phyloP scores from a whole-genome alignment of 2,329 filamentous ascomycete species.

The Beauveria medogensis region DNA sequence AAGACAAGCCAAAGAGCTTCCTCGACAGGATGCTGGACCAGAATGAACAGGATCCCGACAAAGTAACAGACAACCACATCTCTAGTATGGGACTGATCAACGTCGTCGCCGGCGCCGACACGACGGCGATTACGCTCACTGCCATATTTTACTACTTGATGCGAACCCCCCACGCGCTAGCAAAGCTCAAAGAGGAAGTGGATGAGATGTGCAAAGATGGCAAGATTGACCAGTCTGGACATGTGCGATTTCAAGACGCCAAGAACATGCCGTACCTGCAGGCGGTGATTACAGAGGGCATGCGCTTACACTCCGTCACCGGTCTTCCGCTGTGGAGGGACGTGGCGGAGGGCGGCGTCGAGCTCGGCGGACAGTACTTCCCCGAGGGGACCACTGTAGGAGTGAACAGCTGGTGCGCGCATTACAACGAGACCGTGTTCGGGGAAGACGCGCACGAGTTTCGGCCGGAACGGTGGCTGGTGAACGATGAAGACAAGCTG shows the following conservation, averaged over 20 bases:
- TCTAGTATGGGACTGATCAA: constrained; percentile 22
- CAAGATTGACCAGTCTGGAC: constrained; percentile 7
- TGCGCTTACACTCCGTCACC: constrained; percentile 41
- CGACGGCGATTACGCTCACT: constrained; percentile 39
- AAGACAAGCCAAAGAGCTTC: constrained; percentile 13
- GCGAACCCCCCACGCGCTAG: constrained; percentile 19
- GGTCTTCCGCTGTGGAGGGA: constrained; percentile 41
- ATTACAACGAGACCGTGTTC: constrained; percentile 24
- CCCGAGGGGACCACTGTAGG: constrained; percentile 26
- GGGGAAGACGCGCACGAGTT: constrained; percentile 26
- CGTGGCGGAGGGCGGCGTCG: constrained; percentile 35
- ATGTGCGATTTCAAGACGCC: constrained; percentile 27
- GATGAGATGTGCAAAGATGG: not conserved
- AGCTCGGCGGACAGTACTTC: constrained; percentile 27
- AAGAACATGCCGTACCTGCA: constrained; percentile 42
- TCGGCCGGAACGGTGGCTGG: constrained; percentile 35
- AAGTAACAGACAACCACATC: constrained; percentile 30
- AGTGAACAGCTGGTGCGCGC: constrained; percentile 29
- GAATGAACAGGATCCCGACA: constrained; percentile 32
- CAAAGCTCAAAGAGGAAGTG: constrained; percentile 19
- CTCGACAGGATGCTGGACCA: constrained; percentile 23
- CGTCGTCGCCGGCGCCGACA: constrained; percentile 33
- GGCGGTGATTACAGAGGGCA: constrained; percentile 44
- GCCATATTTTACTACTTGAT: constrained; percentile 37
- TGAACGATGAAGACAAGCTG: constrained; percentile 17